Evolutionary conservation across 1,284 basidiomycete genomes (phyloP).

Genomic region (Taiwanofungus camphoratus): DNA sequence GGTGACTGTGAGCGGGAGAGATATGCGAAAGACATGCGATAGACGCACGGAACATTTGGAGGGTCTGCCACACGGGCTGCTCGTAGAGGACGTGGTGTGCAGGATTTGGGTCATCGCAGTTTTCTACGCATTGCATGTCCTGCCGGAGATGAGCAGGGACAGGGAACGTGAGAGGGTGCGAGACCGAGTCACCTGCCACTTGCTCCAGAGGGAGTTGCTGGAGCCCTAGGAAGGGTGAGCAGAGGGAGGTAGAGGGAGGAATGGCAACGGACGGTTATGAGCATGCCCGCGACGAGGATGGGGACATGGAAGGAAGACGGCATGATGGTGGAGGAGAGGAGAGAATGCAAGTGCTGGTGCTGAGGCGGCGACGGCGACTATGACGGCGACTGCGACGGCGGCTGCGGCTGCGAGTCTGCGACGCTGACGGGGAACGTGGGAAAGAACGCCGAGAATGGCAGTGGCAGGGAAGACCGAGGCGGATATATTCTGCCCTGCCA

Average conservation of each 20-base stretch:
- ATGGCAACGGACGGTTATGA: conserved; percentile 51
- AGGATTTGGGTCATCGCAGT: conserved; percentile 62
- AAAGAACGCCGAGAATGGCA: too few species aligned
- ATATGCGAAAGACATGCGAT: conserved; percentile 14
- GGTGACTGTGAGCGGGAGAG: conserved; percentile 26
- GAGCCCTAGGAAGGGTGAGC: conserved; percentile 48
- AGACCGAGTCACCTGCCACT: conserved; percentile 57
- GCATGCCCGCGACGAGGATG: conserved; percentile 69
- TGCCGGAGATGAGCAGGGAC: conserved; percentile 30
- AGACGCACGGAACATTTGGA: conserved; percentile 86
- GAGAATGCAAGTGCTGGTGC: not conserved
- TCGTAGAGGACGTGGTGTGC: conserved; percentile 69
- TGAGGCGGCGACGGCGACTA: not conserved
- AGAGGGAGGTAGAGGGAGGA: conserved; percentile 7
- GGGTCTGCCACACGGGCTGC: conserved; percentile 90
- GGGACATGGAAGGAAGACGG: conserved; percentile 37
- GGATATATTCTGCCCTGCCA: too few species aligned
- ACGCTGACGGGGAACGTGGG: too few species aligned
- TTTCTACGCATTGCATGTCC: conserved; percentile 96
- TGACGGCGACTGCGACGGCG: not conserved
- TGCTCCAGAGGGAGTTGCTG: conserved; percentile 75
- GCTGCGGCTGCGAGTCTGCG: not conserved
- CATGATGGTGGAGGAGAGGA: conserved; percentile 18
- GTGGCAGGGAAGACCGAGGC: too few species aligned
- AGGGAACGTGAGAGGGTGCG: conserved; percentile 11